Base-by-base conservation (phyloP, 805 yeast genomes). In the Sugiyamaella smithiae region DNA sequence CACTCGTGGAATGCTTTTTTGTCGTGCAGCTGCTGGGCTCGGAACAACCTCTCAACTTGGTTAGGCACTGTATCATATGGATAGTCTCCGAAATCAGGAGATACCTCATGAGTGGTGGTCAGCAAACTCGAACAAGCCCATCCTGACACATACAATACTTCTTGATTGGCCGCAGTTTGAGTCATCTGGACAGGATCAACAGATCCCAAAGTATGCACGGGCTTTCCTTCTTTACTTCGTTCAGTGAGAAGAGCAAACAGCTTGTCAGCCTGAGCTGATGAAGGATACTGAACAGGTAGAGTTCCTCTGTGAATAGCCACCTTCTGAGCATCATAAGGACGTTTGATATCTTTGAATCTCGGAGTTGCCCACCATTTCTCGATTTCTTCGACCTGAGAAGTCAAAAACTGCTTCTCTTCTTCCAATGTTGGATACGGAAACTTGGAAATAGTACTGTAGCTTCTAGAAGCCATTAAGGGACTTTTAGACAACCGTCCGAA, bases 1-100 rank as follows among this genome's bases (percentile, higher is more conserved):
- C 73, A 73, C 43, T 70, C 71, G 48, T 69, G 66, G 60, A 69
- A 72, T 1, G 76, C 57, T 57, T 77, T 77, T 41, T 70, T 70
- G 58, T 80, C 85, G 55, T 80, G 85, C 55, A 78, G 66, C 52
- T 66, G 67, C 63, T 80, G 84, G 1, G 84, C 81, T 54, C 76
- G 73, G 63, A 79, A 80, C 28, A 80, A 58, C 47, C 84, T 68
- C 48, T 78, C 81, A 4, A 79, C 84, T 57, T 80, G 82, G 56
- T 78, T 78, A n/a, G 86, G 86, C 1, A 81, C 84, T 0, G 86
- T 81, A 55, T 81, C 81, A 57, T 81, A 80, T 0, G 86, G 85
- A 58, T 81, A 81, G 60, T 81, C 86, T 17, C 85, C 86, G 61
- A 79, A 78, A 58, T 81, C 86, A 1, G 85, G 83, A 1, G 80